Base-by-base conservation (phyloP, 768 basidiomycete genomes). In the Hygrocybe punicea region DNA sequence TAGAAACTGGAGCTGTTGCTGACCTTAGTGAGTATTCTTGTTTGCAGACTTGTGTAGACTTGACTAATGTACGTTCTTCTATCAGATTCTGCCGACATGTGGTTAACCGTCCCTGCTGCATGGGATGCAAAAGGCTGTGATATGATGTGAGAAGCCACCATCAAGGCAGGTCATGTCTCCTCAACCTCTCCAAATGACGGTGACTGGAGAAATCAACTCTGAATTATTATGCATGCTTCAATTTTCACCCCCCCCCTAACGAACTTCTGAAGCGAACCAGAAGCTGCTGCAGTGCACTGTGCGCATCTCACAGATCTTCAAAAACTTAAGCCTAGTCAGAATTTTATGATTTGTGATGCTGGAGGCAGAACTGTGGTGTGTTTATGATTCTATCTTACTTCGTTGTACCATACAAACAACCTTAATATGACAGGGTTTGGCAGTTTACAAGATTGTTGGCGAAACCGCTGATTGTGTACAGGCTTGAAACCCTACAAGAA, bases 281-380 rank as follows among this genome's bases (percentile, higher is more conserved):
- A 93, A 71, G 92, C 93, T 1, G 92, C 91, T n/a, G 93, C 93
- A 6, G 88, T 93, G 8, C 92, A 95, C 58, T 93, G 91, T 58
- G 90, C 88, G 2, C 84, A 87, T 58, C 76, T 94, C 51, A 89
- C 89, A 29, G 84, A 88, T 58, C 75, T 94, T 3, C 89, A 93
- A 69, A 85, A 86, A 61, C 74, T 94, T 53, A 84, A 82, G 51
- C 81, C 89, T 0, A 87, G 85, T 19, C 91, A 94, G 65, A 91
- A 85, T 60, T 94, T 94, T 67, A 85, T 94, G 69, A 89, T 95
- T n/a, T 91, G 89, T 66, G 93, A 95, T 70, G 91, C 91, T 17
- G 92, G 89, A 66, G 90, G 91, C 67, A 89, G 57, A 40, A 62
- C 60, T 53, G 60, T 62, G 9, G 57, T 58, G 36, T 23, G 57